Conservation (phyloP, 2,329 filamentous ascomycete genomes). For the Passalora sequoiae region DNA sequence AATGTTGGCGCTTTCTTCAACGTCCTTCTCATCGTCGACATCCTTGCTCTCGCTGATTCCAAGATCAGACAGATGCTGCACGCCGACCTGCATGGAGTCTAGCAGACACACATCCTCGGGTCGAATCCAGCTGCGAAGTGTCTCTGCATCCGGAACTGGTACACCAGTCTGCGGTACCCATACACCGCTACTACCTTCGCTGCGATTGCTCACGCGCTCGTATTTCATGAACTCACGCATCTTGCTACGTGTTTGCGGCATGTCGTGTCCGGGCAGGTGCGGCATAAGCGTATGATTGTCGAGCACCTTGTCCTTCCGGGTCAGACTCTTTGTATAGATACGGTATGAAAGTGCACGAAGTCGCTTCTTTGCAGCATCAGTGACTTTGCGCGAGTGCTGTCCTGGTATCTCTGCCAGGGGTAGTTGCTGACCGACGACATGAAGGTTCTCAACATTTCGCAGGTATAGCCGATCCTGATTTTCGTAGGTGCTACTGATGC, state of each 20-base stretch:
- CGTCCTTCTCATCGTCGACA: slow-evolving; percentile 58
- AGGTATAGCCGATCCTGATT: slow-evolving; percentile 77
- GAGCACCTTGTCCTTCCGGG: slow-evolving; percentile 68
- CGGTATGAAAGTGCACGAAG: slow-evolving; percentile 95
- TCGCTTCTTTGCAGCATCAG: slow-evolving; percentile 92
- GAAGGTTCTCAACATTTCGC: slow-evolving; percentile 84
- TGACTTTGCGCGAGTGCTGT: slow-evolving; percentile 89
- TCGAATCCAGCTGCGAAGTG: slow-evolving; percentile 81
- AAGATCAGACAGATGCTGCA: slow-evolving; percentile 83
- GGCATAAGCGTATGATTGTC: slow-evolving; percentile 58
- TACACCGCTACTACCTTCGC: slow-evolving; percentile 51
- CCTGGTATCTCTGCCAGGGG: slow-evolving; percentile 89
- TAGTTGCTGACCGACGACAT: slow-evolving; percentile 87
- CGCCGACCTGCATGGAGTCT: slow-evolving; percentile 93
- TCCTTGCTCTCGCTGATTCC: slow-evolving; percentile 66
- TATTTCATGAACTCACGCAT: slow-evolving; percentile 95
- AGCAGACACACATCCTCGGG: slow-evolving; percentile 92
- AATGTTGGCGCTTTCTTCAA: slow-evolving; percentile 65
- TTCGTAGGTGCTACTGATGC: slow-evolving; percentile 72
- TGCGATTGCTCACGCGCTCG: slow-evolving; percentile 78
- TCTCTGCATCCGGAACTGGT: slow-evolving; percentile 70
- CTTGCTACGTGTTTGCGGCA: slow-evolving; percentile 93
- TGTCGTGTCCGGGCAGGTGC: slow-evolving; percentile 87
- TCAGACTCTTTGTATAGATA: slow-evolving; percentile 73
- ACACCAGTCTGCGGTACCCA: slow-evolving; percentile 76